Base-by-base conservation (phyloP, 768 basidiomycete genomes). In the Vishniacozyma victoriae region DNA sequence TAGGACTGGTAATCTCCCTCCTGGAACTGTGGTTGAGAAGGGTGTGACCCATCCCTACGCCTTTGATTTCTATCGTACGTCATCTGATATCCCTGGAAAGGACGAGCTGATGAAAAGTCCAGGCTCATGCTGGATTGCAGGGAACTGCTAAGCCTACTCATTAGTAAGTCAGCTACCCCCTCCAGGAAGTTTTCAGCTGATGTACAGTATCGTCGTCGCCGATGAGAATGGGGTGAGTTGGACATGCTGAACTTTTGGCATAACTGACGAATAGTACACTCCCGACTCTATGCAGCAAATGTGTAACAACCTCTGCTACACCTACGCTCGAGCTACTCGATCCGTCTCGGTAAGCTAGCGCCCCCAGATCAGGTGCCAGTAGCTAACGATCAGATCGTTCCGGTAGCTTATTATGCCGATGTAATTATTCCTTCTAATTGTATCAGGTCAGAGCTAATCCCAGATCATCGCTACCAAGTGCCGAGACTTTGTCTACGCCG, bases 121-220 rank as follows among this genome's bases (percentile, higher is more conserved):
- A 51, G 50, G 62, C 65, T 15, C 65, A 67, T 35, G 58, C 65
- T 35, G 70, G 70, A 45, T 51, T 68, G 15, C 62, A 67, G 41
- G 69, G 69, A 16, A 71, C 69, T 2, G 67, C 69, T 3, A 35
- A 59, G 11, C 67, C 69, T 1, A 71, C 69, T n/a, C 68, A 70
- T 37, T 65, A 67, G 58, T 62, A 35, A 45, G 60, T 41, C 12
- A 7, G 6, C 20, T n/a, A 18, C 7, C 24, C 42, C 38, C 36
- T 35, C 27, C 9, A 3, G 3, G 31, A 25, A 39, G 22, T 15
- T 23, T 35, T 5, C 15, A 15, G 9, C 2, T 4, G 19, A 35
- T 14, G 15, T 26, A 12, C 18, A 50, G 45, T 29, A 29, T 57
- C 20, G 39, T 47, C 7, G 62, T 53, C 25, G 46, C 53, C 11